Evolutionary conservation across 2,329 filamentous ascomycete species (phyloP), one percentile per base, ranked within the genome.

Genomic region (Colletotrichum sp.): DNA sequence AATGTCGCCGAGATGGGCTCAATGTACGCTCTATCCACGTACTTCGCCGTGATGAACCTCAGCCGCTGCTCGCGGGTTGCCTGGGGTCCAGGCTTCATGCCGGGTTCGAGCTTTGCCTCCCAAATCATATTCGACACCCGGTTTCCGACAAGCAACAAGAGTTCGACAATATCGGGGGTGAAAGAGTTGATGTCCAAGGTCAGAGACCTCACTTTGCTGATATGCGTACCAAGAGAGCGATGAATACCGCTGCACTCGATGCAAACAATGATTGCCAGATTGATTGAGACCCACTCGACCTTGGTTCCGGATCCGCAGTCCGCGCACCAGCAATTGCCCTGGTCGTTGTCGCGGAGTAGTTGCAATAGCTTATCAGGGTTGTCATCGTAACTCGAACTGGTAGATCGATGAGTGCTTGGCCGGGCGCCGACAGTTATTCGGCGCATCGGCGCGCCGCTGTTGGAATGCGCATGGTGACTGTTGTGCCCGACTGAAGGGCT

Each of bases 271-370:
- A 99, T 98, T 62, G 95, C 97, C 6, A 99, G 90, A 81, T 99
- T 99, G 86, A 99, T 98, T 0, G 97, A 99, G 32, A 99, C 97
- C 97, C 97, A 99, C 85, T 99, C 97, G 26, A 98, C 96, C 87
- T 98, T 99, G 81, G 93, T 92, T 39, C 94, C 94, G 9, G 96
- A 98, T 13, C 95, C 95, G 82, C 97, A 99, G 84, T 99, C 97
- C 18, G 97, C 97, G 83, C 97, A 99, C 91, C 94, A 95, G 79
- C 92, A 94, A 85, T 99, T 99, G 55, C 95, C 96, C 81, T 98
- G 94, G 81, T 99, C 97, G 66, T 94, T 95, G 74, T 98, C 95
- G 66, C 96, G 94, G 57, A 99, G 92, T 82, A 94, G 93, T 82
- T 98, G 95, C 7, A 99, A 90, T 10, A 99, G 89, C 83, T 94